phyloP scores from a whole-genome alignment of 176 grass and related monocot species.

The Puya raimondii region DNA sequence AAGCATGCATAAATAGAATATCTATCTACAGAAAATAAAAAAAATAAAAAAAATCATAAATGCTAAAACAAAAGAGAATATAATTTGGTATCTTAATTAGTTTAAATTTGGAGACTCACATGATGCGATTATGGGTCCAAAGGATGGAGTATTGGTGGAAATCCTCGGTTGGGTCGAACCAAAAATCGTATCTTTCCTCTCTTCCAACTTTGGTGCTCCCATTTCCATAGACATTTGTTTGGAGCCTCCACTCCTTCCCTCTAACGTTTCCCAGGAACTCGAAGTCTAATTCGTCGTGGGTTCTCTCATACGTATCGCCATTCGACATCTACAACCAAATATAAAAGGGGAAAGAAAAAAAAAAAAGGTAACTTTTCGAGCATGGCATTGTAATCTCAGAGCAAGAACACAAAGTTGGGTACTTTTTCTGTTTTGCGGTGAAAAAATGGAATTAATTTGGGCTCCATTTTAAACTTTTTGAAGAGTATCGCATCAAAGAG shows the following conservation, averaged over 20 bases:
- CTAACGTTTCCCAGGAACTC: constrained; percentile 52
- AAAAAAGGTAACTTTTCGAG: too few relatives aligned
- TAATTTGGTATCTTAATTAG: not conserved
- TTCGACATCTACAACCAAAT: constrained; percentile 35
- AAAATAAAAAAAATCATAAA: not conserved
- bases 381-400: not conserved
- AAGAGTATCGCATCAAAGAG: not conserved
- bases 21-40: not conserved
- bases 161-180: constrained; percentile 41
- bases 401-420: constrained; percentile 7
- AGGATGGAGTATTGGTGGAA: constrained; percentile 44
- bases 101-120: constrained; percentile 22
- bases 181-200: constrained; percentile 43
- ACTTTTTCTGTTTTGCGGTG: not conserved
- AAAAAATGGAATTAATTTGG: too few relatives aligned
- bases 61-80: not conserved
- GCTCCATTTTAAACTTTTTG: too few relatives aligned
- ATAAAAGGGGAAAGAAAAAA: too few relatives aligned
- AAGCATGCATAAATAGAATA: not conserved
- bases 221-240: constrained; percentile 52
- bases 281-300: constrained; percentile 47
- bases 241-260: constrained; percentile 47
- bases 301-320: constrained; percentile 44
- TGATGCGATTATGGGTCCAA: constrained; percentile 35
- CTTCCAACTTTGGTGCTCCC: constrained; percentile 40